Base-by-base conservation (phyloP, 495 filamentous ascomycete species). In the Tuber microsphaerosporum region DNA sequence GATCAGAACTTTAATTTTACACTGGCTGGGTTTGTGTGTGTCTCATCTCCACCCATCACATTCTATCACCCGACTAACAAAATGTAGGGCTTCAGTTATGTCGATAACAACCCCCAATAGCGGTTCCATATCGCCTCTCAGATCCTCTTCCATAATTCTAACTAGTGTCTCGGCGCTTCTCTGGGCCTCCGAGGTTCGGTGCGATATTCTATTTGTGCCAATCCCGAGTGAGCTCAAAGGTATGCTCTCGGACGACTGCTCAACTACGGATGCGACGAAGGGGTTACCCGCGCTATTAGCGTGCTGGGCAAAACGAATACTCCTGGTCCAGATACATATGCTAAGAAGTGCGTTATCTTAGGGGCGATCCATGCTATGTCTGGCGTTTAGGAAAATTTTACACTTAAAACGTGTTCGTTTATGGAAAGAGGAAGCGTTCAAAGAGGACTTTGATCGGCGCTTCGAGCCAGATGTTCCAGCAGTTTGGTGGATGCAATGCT, bases 401-500 rank as follows among this genome's bases (percentile, higher is more conserved):
- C 41, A 17, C 75, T 45, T 61, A 79, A 65, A 45, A 83, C 44
- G 81, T 82, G 44, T 82, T 82, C 22, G 73, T 73, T 5, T 44
- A 75, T 8, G 75, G 77, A 26, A 76, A 76, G 69, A 75, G 81
- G 12, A 72, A 79, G 26, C 81, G 78, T 73, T 74, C 80, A 26
- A 56, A 75, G 14, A 69, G 81, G n/a, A 88, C 87, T 85, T 69
- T 87, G 61, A 83, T 88, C 75, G 86, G 86, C 42, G 85, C 85
- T n/a, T 31, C 31, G 41, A 46, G 43, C 45, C 76, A 74, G 68
- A 70, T 77, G 34, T 71, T 74, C 51, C 75, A 77, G 42, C 76
- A 71, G 72, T 46, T 81, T 75, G 92, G 94, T 83, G 89, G 82
- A 70, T 92, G 90, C 83, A 93, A 93, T 76, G 90, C 90, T 20